Conservation (phyloP, 345 rosid genomes). For the Viola odorata region DNA sequence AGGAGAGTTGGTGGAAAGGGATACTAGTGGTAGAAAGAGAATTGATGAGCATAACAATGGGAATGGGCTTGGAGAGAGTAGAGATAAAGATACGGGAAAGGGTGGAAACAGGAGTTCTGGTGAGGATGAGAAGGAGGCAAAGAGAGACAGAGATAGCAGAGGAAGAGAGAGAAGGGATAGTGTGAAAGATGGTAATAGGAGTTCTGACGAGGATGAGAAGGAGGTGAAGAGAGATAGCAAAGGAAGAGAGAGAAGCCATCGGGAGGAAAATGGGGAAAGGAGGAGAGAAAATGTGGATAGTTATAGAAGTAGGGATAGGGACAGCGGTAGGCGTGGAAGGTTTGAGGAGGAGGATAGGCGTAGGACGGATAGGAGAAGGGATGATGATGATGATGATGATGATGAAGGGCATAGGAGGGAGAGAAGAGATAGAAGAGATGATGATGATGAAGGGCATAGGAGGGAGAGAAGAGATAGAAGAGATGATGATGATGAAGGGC, state of each 20-base stretch:
- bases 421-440: slow-evolving; percentile 6
- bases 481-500: slow-evolving; percentile 1
- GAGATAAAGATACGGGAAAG: neutral
- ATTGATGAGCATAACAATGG: too few species aligned
- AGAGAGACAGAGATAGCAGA: too few species aligned
- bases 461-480: slow-evolving; percentile 3
- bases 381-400: slow-evolving; percentile 26
- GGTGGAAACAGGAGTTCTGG: too few species aligned
- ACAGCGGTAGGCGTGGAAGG: neutral
- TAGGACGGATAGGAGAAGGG: slow-evolving; percentile 9
- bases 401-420: too few species aligned
- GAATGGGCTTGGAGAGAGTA: neutral
- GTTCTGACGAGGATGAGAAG: slow-evolving; percentile 21
- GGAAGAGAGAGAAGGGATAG: too few species aligned
- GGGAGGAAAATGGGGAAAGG: slow-evolving; percentile 20
- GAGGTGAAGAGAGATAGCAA: slow-evolving; percentile 21
- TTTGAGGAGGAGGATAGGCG: too few species aligned
- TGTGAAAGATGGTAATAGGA: neutral
- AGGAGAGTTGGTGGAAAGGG: slow-evolving; percentile 17
- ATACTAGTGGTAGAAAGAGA: neutral
- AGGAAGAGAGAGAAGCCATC: slow-evolving; percentile 25
- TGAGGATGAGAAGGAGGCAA: too few species aligned
- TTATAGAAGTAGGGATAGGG: slow-evolving; percentile 25
- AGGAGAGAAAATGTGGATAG: slow-evolving; percentile 20
- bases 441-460: slow-evolving; percentile 8